Conservation (phyloP, 177 flowering plant species). For the Telopea speciosissima region DNA sequence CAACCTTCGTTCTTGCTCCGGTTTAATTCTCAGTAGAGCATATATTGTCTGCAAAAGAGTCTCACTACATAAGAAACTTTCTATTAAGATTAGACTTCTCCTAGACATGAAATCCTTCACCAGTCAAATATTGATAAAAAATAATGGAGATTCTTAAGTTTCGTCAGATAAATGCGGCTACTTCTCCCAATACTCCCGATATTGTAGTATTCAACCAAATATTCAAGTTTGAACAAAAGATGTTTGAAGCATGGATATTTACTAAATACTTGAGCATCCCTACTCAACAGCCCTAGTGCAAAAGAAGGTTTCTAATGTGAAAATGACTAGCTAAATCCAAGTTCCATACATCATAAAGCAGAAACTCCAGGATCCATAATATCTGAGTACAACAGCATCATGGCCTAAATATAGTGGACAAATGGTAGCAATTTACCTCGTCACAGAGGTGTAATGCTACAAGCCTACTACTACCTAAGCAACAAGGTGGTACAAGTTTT, state of each 20-base stretch:
- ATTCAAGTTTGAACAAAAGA: not conserved
- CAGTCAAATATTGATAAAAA: not conserved
- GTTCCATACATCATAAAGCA: not conserved
- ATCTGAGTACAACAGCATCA: not conserved
- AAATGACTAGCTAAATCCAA: too few species aligned
- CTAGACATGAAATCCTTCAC: not conserved
- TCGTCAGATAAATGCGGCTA: not conserved
- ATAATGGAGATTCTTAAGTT: not conserved
- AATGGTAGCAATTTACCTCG: too few species aligned
- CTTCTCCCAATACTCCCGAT: too few species aligned
- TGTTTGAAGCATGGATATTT: not conserved
- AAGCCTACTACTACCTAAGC: too few species aligned
- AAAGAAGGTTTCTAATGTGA: not conserved
- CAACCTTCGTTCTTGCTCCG: slow-evolving; percentile 91
- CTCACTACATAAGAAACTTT: slow-evolving; percentile 2
- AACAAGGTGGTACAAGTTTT: too few species aligned
- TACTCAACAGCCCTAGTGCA: not conserved
- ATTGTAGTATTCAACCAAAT: not conserved
- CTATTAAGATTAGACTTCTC: not conserved
- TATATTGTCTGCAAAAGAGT: slow-evolving; percentile 39
- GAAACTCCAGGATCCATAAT: not conserved
- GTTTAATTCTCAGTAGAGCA: slow-evolving; percentile 58
- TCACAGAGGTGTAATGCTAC: too few species aligned
- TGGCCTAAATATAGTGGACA: not conserved
- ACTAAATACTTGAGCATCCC: not conserved